phyloP scores from a whole-genome alignment of 768 basidiomycete species.

The Ephemerocybe angulata region DNA sequence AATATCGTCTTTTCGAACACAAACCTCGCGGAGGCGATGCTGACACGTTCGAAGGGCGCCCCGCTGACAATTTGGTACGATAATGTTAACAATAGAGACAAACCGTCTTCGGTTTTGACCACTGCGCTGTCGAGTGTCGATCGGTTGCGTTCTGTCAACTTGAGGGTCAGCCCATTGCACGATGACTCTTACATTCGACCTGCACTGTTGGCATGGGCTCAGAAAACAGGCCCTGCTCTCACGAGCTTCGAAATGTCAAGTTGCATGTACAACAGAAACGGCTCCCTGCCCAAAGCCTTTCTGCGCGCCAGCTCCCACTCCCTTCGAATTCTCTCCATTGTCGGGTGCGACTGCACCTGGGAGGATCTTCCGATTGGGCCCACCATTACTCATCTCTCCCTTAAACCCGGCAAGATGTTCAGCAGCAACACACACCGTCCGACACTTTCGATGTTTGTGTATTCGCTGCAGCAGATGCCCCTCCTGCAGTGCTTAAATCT shows the following conservation, averaged over 20 bases:
- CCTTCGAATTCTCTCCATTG: background rate
- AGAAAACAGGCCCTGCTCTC: background rate
- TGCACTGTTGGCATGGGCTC: background rate
- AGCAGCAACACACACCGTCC: background rate
- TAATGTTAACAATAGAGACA: background rate
- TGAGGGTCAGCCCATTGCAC: background rate
- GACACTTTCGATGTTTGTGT: background rate
- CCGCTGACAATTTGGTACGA: background rate
- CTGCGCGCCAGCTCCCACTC: background rate
- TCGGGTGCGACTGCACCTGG: background rate
- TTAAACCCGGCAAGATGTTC: no score
- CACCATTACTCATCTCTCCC: background rate
- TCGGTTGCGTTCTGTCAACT: background rate
- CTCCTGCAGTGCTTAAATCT: background rate
- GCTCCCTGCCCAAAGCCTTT: background rate
- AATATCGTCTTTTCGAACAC: background rate
- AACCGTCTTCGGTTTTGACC: conserved; percentile 22
- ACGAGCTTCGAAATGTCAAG: background rate
- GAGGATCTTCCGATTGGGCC: background rate
- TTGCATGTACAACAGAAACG: background rate
- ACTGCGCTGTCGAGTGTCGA: conserved; percentile 32
- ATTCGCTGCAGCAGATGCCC: background rate
- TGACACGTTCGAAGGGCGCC: background rate
- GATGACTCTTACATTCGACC: background rate
- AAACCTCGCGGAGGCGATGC: background rate